Evolutionary conservation across 2,329 filamentous ascomycete species (phyloP), one percentile per base, ranked within the genome.

Genomic region (Diaporthe aspalathi): DNA sequence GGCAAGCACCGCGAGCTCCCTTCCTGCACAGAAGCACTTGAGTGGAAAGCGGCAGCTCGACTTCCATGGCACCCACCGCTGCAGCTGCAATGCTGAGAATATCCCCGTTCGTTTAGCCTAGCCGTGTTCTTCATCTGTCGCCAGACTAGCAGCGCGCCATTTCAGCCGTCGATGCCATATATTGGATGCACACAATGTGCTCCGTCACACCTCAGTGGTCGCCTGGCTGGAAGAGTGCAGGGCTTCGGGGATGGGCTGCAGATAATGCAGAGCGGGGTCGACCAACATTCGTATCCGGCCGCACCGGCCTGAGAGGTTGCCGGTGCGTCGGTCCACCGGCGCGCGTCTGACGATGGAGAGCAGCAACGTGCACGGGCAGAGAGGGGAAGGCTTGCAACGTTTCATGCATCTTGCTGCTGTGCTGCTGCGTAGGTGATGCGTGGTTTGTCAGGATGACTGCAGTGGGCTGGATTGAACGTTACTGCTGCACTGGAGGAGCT

Each of bases 371-470:
- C 45, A 65, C 17, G 7, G 20, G n/a, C n/a, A n/a, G n/a, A n/a
- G n/a, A n/a, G n/a, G 20, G 29, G 20, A 8, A 50, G 12, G 53
- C 45, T 29, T 72, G 71, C 57, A 72, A 72, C 71, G 71, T 72
- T 72, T 32, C 71, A 72, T 70, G 67, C 67, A 60, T 68, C 27
- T n/a, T n/a, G n/a, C n/a, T n/a, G n/a, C n/a, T 16, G 4, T 16
- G 16, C 35, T 29, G 29, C 9, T 27, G 12, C 32, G 53, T 27
- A 22, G n/a, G n/a, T n/a, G n/a, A 40, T 50, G 66, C 50, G 27
- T 27, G 16, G 22, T 16, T n/a, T 16, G 29, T 49, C 4, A 5
- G 29, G 29, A 50, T 29, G 35, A 50, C n/a, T 49, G 56, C 67
- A 68, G 53, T 52, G 5, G 24, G 11, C 1, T 32, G 20, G 24